Conservation (phyloP, 192 early-diverging fungal genomes). For the Phycomyces blakesleeanus region DNA sequence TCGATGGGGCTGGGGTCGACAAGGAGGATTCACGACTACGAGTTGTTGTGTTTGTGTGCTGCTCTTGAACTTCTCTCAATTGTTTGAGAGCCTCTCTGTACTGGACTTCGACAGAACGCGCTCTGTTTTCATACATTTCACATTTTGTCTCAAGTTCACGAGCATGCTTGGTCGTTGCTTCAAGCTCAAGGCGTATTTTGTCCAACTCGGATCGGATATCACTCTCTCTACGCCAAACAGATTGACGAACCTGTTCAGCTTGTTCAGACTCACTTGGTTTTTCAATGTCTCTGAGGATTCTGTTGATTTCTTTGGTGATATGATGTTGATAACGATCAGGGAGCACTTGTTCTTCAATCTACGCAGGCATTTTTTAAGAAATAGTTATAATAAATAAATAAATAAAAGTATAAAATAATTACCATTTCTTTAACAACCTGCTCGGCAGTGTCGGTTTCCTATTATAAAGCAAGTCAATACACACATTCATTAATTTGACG, state of each 20-base stretch:
- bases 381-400: too few relatives aligned
- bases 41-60: neutral
- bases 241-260: slow-evolving; percentile 20
- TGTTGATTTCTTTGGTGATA: slow-evolving; percentile 79
- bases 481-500: neutral
- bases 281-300: slow-evolving; percentile 70
- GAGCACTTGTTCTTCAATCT: slow-evolving; percentile 80
- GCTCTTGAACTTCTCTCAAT: slow-evolving; percentile 15
- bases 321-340: slow-evolving; percentile 68
- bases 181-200: slow-evolving; percentile 18
- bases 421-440: slow-evolving; percentile 71
- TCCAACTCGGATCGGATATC: slow-evolving; percentile 39
- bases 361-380: neutral
- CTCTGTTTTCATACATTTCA: slow-evolving; percentile 23
- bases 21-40: neutral
- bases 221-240: slow-evolving; percentile 37
- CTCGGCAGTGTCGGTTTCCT: slow-evolving; percentile 65
- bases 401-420: slow-evolving; percentile 8
- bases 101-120: slow-evolving; percentile 11
- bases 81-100: slow-evolving; percentile 22
- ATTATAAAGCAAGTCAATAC: slow-evolving; percentile 29
- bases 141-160: slow-evolving; percentile 24
- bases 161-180: slow-evolving; percentile 22
- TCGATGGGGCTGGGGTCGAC: slow-evolving; percentile 8
- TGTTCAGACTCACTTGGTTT: slow-evolving; percentile 36